These are phyloP conservation scores for Clonostachys byssicola DNA, from an alignment of 2,329 filamentous ascomycete species.

Conservation along the genomic window DNA sequence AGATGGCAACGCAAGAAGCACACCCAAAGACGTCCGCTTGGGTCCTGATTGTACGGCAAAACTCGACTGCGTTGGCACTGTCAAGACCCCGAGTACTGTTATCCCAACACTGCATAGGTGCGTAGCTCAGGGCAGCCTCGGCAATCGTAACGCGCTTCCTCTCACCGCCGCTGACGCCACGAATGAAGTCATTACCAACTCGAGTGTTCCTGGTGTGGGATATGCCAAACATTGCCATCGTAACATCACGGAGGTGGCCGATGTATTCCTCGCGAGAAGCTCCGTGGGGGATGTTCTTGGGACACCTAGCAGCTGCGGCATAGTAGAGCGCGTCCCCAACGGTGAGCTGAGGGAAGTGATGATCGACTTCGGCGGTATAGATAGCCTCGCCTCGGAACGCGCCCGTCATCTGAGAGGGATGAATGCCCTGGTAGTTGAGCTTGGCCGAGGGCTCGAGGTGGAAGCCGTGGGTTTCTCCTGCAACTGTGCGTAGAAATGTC, in stretches of 20 bases:
- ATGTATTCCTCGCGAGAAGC: constrained; percentile 32
- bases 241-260: constrained; percentile 45
- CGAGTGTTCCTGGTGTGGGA: constrained; percentile 47
- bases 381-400: too few species aligned
- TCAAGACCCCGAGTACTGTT: constrained; percentile 49
- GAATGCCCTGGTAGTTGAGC: too few species aligned
- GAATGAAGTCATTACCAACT: constrained; percentile 49
- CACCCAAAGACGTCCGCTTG: constrained; percentile 44
- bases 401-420: too few species aligned
- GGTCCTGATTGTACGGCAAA: constrained; percentile 45
- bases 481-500: too few species aligned
- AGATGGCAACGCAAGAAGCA: too few species aligned
- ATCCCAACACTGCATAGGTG: constrained; percentile 22
- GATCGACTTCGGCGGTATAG: too few species aligned
- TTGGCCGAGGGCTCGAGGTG: too few species aligned
- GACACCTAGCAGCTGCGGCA: too few species aligned
- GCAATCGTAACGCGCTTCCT: constrained; percentile 26
- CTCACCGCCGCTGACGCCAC: constrained; percentile 48
- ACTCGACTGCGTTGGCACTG: constrained; percentile 47
- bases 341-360: too few species aligned
- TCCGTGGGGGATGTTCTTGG: too few species aligned
- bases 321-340: too few species aligned
- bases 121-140: constrained; percentile 15
- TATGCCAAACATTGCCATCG: constrained; percentile 51
- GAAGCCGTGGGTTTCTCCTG: too few species aligned